Percentiles rank a stretch among this genome's conserved stretches.
phyloP scores from a whole-genome alignment of 2,329 filamentous ascomycete genomes.

The Alternaria burnsii region DNA sequence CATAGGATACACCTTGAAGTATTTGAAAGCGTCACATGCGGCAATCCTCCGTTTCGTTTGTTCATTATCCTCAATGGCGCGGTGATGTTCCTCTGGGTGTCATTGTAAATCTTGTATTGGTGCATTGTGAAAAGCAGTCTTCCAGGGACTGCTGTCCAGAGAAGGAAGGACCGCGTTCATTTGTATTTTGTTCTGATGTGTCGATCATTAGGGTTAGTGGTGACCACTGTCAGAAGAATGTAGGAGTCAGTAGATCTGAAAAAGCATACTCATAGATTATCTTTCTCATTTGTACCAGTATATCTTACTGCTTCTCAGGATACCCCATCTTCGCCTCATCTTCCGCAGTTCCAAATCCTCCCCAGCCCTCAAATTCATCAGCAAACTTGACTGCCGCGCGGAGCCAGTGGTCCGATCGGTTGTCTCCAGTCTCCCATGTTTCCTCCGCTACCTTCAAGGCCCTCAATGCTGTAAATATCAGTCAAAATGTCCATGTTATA shows the following conservation, averaged over 20 bases:
- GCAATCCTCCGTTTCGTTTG: too few relatives aligned
- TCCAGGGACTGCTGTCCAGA: too few relatives aligned
- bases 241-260: background rate
- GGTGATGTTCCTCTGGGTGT: too few relatives aligned
- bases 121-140: too few relatives aligned
- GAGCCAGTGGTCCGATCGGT: slow-evolving; percentile 71
- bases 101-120: too few relatives aligned
- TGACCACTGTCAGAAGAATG: background rate
- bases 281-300: background rate
- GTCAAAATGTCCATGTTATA: background rate
- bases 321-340: slow-evolving; percentile 38
- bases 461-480: slow-evolving; percentile 65
- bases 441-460: slow-evolving; percentile 77
- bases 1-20: too few relatives aligned
- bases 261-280: background rate
- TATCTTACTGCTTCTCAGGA: slow-evolving; percentile 21
- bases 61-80: too few relatives aligned
- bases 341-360: slow-evolving; percentile 52
- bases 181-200: background rate
- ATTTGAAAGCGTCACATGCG: too few relatives aligned
- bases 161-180: background rate
- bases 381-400: slow-evolving; percentile 75
- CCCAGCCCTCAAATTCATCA: slow-evolving; percentile 77
- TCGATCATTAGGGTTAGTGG: background rate
- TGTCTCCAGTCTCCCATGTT: slow-evolving; percentile 69